Conservation (phyloP, 1,139 yeast genomes). For the Hemisphaericaspora xylofermentans region DNA sequence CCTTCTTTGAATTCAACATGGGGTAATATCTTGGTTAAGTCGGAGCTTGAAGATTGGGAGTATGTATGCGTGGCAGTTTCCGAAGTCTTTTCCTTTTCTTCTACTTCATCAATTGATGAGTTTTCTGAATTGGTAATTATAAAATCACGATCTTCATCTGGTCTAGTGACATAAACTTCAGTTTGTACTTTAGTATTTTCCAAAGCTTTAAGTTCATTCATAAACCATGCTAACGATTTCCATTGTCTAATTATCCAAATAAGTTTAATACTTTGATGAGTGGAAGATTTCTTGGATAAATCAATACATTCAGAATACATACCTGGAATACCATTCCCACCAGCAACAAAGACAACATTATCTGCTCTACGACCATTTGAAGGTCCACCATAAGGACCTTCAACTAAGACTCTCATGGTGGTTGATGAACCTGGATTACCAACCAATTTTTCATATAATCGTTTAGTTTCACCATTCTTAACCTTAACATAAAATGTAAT, state of each 20-base stretch:
- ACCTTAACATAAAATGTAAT: conserved; percentile 30
- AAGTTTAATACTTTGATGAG: conserved; percentile 26
- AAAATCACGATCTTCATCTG: conserved; percentile 15
- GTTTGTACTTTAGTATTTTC: conserved; percentile 25
- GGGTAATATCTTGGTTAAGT: conserved; percentile 15
- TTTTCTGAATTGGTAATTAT: conserved; percentile 4
- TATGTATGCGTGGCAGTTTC: conserved; percentile 6
- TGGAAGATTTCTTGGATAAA: conserved; percentile 29
- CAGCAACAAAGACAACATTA: conserved; percentile 35
- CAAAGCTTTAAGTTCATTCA: conserved; percentile 27
- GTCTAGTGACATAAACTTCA: conserved; percentile 33
- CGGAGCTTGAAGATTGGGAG: conserved; percentile 8
- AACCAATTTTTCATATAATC: conserved; percentile 26
- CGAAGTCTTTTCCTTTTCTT: conserved; percentile 12
- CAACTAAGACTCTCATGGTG: conserved; percentile 30
- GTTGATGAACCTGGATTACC: conserved; percentile 25
- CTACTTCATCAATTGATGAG: conserved; percentile 12
- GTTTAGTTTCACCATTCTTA: conserved; percentile 35
- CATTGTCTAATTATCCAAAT: conserved; percentile 43
- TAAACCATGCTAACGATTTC: conserved; percentile 41
- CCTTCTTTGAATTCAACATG: conserved; percentile 29
- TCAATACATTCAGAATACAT: conserved; percentile 38
- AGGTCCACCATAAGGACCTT: conserved; percentile 40
- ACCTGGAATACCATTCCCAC: conserved; percentile 46
- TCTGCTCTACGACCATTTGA: conserved; percentile 27